Conservation (phyloP, 345 rosid species). For the Moricandia arvensis region DNA sequence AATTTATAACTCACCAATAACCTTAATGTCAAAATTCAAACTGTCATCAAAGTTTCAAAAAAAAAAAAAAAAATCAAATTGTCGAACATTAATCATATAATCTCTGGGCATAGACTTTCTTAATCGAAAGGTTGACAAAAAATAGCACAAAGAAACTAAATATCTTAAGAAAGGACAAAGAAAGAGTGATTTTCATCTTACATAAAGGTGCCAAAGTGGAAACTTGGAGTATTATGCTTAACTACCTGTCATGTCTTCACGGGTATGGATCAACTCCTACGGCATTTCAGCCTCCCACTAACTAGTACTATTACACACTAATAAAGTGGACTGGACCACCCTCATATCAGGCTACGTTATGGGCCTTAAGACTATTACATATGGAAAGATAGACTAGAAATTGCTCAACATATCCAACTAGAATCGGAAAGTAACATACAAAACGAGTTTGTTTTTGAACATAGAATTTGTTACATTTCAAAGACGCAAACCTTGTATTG, state of each 20-base stretch:
- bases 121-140: background rate
- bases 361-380: constrained; percentile 15
- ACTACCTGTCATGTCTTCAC: constrained; percentile 31
- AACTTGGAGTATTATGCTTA: no score
- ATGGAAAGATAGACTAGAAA: background rate
- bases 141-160: background rate
- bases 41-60: no score
- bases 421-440: background rate
- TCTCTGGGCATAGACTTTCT: background rate
- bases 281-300: constrained; percentile 28
- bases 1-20: no score
- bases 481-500: constrained; percentile 1
- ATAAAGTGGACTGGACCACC: constrained; percentile 22
- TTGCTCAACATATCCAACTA: background rate
- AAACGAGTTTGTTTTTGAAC: background rate
- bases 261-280: constrained; percentile 16
- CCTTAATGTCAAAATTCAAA: no score
- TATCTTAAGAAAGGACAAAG: constrained; percentile 2
- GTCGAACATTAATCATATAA: background rate
- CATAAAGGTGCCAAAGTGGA: constrained; percentile 32
- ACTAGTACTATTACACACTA: constrained; percentile 7
- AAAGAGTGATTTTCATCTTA: constrained; percentile 27
- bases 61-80: no score
- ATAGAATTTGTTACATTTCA: background rate
- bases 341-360: constrained; percentile 1